These are phyloP conservation scores for Abelmoschus esculentus DNA, from an alignment of 345 rosid genomes.

Conservation along the genomic window DNA sequence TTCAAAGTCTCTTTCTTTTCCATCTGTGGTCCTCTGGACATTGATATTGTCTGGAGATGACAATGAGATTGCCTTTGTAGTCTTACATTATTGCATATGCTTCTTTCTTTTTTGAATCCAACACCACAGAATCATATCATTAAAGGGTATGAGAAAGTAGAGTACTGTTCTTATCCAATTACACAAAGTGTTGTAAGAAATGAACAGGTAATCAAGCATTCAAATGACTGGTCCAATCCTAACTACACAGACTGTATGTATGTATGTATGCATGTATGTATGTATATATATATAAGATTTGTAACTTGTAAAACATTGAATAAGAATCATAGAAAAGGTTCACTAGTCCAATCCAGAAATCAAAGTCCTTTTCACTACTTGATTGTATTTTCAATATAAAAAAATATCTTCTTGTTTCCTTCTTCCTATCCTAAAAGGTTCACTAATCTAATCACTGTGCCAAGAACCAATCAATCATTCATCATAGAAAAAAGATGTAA, in stretches of 20 bases:
- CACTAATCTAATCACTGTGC: not conserved
- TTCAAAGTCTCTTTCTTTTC: not conserved
- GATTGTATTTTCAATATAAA: not conserved
- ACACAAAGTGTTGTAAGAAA: too few species aligned
- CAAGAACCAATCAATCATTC: not conserved
- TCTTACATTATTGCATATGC: not conserved
- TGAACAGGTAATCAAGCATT: too few species aligned
- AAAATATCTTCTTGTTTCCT: not conserved
- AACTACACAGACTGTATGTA: too few species aligned
- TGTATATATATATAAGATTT: not conserved
- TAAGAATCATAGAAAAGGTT: not conserved
- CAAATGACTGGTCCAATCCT: too few species aligned
- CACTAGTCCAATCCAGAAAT: not conserved
- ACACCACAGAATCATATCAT: slow-evolving; percentile 7
- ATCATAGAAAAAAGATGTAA: not conserved
- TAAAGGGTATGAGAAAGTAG: not conserved
- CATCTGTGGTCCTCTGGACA: not conserved
- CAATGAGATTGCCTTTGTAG: not conserved
- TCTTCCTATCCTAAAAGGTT: not conserved
- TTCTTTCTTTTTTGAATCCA: not conserved
- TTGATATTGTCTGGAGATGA: not conserved
- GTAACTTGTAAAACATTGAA: not conserved
- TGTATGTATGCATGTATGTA: too few species aligned
- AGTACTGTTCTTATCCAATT: not conserved
- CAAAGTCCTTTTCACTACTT: not conserved